phyloP scores from a whole-genome alignment of 164 flowering plant genomes.

The Tetrastigma voinierianum region DNA sequence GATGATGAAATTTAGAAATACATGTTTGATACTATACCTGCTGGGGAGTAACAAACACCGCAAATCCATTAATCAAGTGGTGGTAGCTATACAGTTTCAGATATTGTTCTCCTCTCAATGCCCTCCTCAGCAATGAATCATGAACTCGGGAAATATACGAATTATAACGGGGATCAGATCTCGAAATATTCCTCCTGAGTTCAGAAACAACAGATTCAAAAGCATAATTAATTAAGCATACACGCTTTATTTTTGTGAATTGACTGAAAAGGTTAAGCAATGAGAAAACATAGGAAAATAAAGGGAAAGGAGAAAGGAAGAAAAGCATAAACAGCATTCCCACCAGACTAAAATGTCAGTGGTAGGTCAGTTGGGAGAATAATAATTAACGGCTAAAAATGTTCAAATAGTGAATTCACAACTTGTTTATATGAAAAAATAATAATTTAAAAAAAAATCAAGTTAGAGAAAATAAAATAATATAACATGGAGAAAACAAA shows the following conservation, averaged over 20 bases:
- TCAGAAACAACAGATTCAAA: constrained; percentile 6
- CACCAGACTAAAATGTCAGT: background rate
- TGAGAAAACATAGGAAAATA: background rate
- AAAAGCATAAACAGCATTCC: background rate
- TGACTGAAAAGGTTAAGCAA: background rate
- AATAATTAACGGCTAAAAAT: background rate
- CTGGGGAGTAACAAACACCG: constrained; percentile 75
- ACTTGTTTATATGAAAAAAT: background rate
- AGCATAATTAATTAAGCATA: constrained; percentile 4
- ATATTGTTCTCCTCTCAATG: constrained; percentile 79
- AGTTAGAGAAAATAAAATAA: background rate
- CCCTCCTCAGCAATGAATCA: constrained; percentile 72
- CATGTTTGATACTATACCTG: constrained; percentile 52
- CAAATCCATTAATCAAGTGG: constrained; percentile 94
- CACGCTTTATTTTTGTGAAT: background rate
- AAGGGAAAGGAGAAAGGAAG: background rate
- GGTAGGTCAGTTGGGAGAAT: background rate
- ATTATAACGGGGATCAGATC: constrained; percentile 35
- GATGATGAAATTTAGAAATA: background rate
- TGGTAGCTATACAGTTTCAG: constrained; percentile 91
- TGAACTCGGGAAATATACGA: constrained; percentile 60
- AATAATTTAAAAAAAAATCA: too few species aligned
- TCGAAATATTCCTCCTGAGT: constrained; percentile 53
- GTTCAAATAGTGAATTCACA: background rate
- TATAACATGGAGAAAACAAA: background rate